phyloP scores from a whole-genome alignment of 805 yeast species.

The Maudiozyma turicensis region DNA sequence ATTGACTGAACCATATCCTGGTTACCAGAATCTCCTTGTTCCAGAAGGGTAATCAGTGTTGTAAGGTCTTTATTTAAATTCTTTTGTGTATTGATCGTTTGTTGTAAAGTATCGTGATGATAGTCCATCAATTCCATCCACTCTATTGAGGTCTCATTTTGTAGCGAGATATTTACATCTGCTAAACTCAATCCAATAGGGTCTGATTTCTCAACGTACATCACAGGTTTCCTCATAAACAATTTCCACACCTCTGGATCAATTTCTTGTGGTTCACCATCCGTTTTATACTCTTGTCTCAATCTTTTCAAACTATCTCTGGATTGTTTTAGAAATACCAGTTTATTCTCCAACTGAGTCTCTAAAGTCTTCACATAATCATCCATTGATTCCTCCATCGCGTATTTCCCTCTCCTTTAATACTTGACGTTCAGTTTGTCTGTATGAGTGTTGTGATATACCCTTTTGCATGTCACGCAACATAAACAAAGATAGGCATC shows the following conservation, averaged over 20 bases:
- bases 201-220: conserved; percentile 26
- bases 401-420: no score
- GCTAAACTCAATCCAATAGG: conserved; percentile 24
- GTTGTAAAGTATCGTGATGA: neutral
- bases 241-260: conserved; percentile 9
- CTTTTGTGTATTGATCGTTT: conserved; percentile 11
- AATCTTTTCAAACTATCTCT: conserved; percentile 11
- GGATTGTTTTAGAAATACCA: conserved; percentile 20
- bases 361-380: conserved; percentile 15
- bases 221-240: conserved; percentile 18
- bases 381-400: conserved; percentile 3
- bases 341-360: conserved; percentile 20
- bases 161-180: conserved; percentile 9
- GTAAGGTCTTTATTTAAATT: conserved; percentile 13
- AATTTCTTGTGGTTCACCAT: neutral
- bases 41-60: conserved; percentile 7
- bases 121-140: conserved; percentile 5
- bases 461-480: no score
- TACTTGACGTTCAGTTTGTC: no score
- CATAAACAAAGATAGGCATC: no score
- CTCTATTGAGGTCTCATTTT: conserved; percentile 12
- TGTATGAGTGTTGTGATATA: no score
- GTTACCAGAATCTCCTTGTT: neutral
- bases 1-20: neutral
- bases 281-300: neutral